phyloP scores from a whole-genome alignment of 441 rosid genomes.

The Mallotus repandus region DNA sequence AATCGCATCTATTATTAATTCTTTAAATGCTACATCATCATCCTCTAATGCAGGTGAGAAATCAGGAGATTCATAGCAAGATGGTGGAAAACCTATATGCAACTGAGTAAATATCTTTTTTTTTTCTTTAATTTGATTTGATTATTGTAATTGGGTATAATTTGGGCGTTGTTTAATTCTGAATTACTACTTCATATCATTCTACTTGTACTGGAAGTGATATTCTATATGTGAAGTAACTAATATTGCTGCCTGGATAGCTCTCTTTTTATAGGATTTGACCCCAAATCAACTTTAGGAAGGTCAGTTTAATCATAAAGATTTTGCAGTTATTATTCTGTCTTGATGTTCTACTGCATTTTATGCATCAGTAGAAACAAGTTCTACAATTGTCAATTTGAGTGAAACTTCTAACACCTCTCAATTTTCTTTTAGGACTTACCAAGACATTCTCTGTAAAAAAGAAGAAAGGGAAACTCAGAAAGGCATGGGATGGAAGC shows the following conservation, averaged over 20 bases:
- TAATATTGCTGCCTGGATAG: slow-evolving; percentile 3
- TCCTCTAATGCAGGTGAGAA: no score
- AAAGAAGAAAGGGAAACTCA: slow-evolving; percentile 80
- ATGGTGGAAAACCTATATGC: no score
- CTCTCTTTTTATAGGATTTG: slow-evolving; percentile 53
- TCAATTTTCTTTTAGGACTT: slow-evolving; percentile 55
- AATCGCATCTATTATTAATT: no score
- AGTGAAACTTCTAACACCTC: slow-evolving; percentile 22
- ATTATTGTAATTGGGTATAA: no score
- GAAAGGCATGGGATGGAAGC: slow-evolving; percentile 99
- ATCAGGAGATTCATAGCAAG: no score
- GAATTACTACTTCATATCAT: not conserved
- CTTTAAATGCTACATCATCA: no score
- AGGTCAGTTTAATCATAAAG: slow-evolving; percentile 57
- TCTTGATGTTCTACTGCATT: slow-evolving; percentile 5
- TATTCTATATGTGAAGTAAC: not conserved
- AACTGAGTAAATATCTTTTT: no score
- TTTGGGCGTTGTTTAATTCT: not conserved
- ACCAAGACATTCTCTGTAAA: slow-evolving; percentile 81
- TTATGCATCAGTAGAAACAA: slow-evolving; percentile 12
- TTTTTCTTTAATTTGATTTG: no score
- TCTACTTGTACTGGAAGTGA: not conserved
- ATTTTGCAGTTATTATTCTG: no score
- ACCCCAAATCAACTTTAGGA: slow-evolving; percentile 89
- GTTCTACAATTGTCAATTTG: slow-evolving; percentile 2